Percentiles rank a stretch among this genome's conserved stretches.
These are phyloP conservation scores for Lactifluus rugatus DNA, from an alignment of 768 basidiomycete species.

Conservation along the genomic window DNA sequence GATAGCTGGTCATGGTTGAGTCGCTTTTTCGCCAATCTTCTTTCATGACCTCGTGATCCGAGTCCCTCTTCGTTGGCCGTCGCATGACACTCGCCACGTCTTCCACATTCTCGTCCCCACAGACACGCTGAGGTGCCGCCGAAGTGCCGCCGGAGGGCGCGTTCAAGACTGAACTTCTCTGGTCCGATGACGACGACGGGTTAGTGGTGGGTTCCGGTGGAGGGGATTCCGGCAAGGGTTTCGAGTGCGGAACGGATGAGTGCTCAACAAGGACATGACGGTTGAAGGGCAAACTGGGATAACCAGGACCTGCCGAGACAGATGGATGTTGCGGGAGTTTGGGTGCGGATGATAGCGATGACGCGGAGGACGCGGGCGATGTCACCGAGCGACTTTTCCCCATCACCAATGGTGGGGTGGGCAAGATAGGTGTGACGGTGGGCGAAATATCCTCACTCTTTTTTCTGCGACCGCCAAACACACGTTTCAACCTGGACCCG, in stretches of 20 bases:
- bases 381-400: constrained; percentile 17
- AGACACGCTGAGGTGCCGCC: constrained; percentile 48
- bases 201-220: neutral
- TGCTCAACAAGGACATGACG: neutral
- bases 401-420: neutral
- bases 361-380: constrained; percentile 23
- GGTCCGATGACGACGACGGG: constrained; percentile 22
- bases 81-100: constrained; percentile 1
- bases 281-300: neutral
- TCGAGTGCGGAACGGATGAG: neutral
- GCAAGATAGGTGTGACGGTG: neutral
- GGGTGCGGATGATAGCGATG: constrained; percentile 17
- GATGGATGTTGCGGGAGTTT: constrained; percentile 4
- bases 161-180: constrained; percentile 43
- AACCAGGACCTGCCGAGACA: constrained; percentile 9
- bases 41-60: constrained; percentile 32
- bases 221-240: neutral
- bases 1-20: constrained; percentile 62
- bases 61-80: constrained; percentile 26
- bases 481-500: constrained; percentile 48
- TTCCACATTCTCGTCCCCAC: constrained; percentile 28
- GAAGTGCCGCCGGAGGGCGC: constrained; percentile 48
- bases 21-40: constrained; percentile 77
- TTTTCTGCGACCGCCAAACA: constrained; percentile 47
- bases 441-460: constrained; percentile 41